These are phyloP conservation scores for Pleurotus djamor DNA, from an alignment of 768 basidiomycete species.

Conservation along the genomic window DNA sequence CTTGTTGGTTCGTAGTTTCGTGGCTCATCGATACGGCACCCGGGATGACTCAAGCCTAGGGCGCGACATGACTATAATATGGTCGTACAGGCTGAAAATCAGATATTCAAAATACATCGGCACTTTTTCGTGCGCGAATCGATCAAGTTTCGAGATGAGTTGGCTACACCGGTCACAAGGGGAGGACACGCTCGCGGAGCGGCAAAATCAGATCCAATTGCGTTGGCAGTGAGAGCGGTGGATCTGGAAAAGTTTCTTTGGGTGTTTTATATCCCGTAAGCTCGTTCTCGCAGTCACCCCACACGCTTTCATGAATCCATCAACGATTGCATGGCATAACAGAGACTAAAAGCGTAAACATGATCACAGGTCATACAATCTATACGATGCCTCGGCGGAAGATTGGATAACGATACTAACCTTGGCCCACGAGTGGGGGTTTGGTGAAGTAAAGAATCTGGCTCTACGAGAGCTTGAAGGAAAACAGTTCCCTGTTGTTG, in stretches of 20 bases:
- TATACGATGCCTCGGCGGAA: slow-evolving; percentile 44
- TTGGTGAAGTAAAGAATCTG: slow-evolving; percentile 44
- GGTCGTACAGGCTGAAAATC: slow-evolving; percentile 59
- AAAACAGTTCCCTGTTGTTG: slow-evolving; percentile 36
- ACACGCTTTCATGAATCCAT: too few relatives aligned
- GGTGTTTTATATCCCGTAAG: slow-evolving; percentile 57
- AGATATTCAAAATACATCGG: slow-evolving; percentile 54
- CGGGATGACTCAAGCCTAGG: too few relatives aligned
- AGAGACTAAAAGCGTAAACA: too few relatives aligned
- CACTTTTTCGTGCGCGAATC: slow-evolving; percentile 69
- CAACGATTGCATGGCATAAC: too few relatives aligned
- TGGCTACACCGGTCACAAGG: slow-evolving; percentile 26
- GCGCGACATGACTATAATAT: too few relatives aligned
- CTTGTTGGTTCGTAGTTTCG: slow-evolving; percentile 8
- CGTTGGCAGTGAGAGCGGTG: slow-evolving; percentile 28
- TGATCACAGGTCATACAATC: slow-evolving; percentile 45
- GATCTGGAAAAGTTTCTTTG: slow-evolving; percentile 49
- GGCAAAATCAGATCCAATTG: slow-evolving; percentile 37
- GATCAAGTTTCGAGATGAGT: slow-evolving; percentile 34
- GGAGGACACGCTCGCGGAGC: slow-evolving; percentile 31
- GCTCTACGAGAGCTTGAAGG: slow-evolving; percentile 55
- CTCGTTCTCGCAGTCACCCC: background rate
- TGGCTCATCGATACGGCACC: background rate
- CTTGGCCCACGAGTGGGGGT: slow-evolving; percentile 55
- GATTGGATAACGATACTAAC: slow-evolving; percentile 56